Percentiles rank a stretch among this genome's conserved stretches.
Evolutionary conservation across 495 filamentous ascomycete species (phyloP).

Genomic region (Talaromyces ruber): DNA sequence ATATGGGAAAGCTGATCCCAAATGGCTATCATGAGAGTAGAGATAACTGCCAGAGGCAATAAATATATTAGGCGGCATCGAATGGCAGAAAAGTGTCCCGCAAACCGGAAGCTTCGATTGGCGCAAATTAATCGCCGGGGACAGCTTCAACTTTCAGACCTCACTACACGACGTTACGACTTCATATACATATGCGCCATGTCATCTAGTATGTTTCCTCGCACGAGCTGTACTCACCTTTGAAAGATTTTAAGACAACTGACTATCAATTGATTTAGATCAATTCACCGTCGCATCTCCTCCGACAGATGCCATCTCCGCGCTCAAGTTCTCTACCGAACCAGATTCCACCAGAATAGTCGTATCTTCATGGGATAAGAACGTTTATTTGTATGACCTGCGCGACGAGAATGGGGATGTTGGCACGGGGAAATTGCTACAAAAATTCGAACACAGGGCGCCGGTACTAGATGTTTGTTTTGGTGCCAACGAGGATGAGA

Average conservation of each 20-base stretch:
- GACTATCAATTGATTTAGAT: slow-evolving; percentile 14
- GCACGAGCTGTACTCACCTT: background rate
- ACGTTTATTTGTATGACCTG: slow-evolving; percentile 83
- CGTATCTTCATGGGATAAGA: slow-evolving; percentile 90
- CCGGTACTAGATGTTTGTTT: slow-evolving; percentile 91
- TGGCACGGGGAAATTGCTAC: slow-evolving; percentile 52
- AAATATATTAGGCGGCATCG: background rate
- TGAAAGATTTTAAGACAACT: background rate
- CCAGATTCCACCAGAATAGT: slow-evolving; percentile 59
- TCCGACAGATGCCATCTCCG: slow-evolving; percentile 82
- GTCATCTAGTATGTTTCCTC: slow-evolving; percentile 5
- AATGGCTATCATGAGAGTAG: background rate
- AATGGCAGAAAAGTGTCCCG: slow-evolving; percentile 8
- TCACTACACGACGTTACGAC: background rate
- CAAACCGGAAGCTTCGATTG: slow-evolving; percentile 19
- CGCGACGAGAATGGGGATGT: slow-evolving; percentile 46
- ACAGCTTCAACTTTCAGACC: background rate
- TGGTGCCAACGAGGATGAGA: slow-evolving; percentile 66
- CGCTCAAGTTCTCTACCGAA: slow-evolving; percentile 72
- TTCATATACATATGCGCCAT: background rate
- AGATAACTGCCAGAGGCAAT: background rate
- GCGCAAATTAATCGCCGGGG: slow-evolving; percentile 12
- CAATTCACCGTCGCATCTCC: slow-evolving; percentile 45
- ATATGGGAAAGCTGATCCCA: background rate
- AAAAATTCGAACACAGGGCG: slow-evolving; percentile 71